Percentiles rank a stretch among this genome's conserved stretches.
Evolutionary conservation across 2,329 filamentous ascomycete species (phyloP).

Genomic region (Monilinia polystroma): DNA sequence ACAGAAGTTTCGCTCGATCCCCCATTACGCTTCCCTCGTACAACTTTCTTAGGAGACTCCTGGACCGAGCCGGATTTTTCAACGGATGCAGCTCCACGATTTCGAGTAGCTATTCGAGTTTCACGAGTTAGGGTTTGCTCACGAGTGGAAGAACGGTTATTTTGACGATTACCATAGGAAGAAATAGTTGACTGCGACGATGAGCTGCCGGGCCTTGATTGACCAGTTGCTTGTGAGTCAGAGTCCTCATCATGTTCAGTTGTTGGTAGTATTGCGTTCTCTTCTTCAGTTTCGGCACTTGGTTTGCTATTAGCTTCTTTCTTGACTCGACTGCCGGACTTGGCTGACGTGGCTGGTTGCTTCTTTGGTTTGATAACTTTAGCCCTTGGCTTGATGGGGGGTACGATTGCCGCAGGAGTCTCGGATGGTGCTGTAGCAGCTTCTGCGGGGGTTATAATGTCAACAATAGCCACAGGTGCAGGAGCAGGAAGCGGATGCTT

Average conservation of each 20-base stretch:
- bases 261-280: slow-evolving; percentile 33
- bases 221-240: slow-evolving; percentile 22
- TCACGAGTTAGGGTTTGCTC: slow-evolving; percentile 25
- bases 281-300: slow-evolving; percentile 24
- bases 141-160: slow-evolving; percentile 24
- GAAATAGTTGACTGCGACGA: slow-evolving; percentile 29
- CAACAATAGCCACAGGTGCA: slow-evolving; percentile 14
- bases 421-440: slow-evolving; percentile 7
- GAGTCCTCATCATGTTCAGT: slow-evolving; percentile 33
- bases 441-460: slow-evolving; percentile 14
- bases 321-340: slow-evolving; percentile 27
- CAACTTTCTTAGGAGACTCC: slow-evolving; percentile 13
- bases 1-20: slow-evolving; percentile 17
- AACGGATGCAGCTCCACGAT: neutral
- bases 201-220: slow-evolving; percentile 30
- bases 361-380: slow-evolving; percentile 26
- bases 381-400: slow-evolving; percentile 23
- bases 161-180: slow-evolving; percentile 26
- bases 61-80: slow-evolving; percentile 6
- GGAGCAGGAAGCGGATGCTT: slow-evolving; percentile 23
- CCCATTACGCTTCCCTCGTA: slow-evolving; percentile 25
- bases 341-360: slow-evolving; percentile 23
- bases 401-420: slow-evolving; percentile 6
- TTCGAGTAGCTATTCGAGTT: slow-evolving; percentile 19
- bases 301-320: slow-evolving; percentile 23